Base-by-base conservation (phyloP, 2,329 filamentous ascomycete genomes). In the Teratosphaeria zuluensis region DNA sequence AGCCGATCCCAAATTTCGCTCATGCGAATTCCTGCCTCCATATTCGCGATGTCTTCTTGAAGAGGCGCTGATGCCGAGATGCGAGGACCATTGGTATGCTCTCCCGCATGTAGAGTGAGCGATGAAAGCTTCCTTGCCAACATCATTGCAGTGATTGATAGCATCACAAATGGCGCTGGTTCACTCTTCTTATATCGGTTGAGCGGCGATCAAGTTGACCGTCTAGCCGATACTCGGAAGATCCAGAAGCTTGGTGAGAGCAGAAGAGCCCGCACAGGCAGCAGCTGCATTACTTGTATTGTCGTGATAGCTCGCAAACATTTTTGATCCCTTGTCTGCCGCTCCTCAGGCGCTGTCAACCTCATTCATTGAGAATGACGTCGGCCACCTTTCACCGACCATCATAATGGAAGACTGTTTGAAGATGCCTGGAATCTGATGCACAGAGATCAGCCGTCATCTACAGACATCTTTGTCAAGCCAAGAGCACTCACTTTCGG, bases 331-430 rank as follows among this genome's bases (percentile, higher is more conserved):
- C n/a, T 14, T 28, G 24, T 2, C 24, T 28, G 24, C 24, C 24
- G 4, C 4, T 28, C 4, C 24, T 28, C 2, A 2, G 24, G 2
- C 4, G 24, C 24, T 28, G 24, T 28, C 14, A 42, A 42, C 14
- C 35, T 42, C 35, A 42, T 42, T n/a, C 42, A 11, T 48, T 21
- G 9, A 53, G 32, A 51, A 85, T 84, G 6, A 77, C 78, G 68
- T 84, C 81, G 1, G 81, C 79, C 0, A 84, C 84, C 74, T 86
- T 86, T 86, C 83, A 1, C 75, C 77, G 6, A 82, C 74, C 70
- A 85, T 81, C 62, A 81, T 83, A 0, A 78, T 78, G 0, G 81
- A 76, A 0, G 79, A 68, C 7, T 77, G 75, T n/a, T 79, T 75
- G 63, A 80, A 83, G 56, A 75, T 78, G 58, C 82, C 82, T 0